phyloP scores from a whole-genome alignment of 2,329 filamentous ascomycete species.

The Microsporum ferrugineum region DNA sequence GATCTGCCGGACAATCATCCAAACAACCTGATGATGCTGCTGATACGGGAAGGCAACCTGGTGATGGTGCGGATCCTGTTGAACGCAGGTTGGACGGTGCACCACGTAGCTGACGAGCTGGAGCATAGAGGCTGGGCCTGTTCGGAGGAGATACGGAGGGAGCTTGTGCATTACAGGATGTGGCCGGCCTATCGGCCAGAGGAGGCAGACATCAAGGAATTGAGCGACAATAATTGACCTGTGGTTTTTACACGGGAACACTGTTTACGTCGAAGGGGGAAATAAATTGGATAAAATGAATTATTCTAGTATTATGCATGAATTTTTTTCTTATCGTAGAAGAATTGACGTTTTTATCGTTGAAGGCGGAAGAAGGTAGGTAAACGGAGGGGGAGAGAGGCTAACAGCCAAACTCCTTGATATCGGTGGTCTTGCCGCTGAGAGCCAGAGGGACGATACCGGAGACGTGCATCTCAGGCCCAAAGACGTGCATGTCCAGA shows the following conservation, averaged over 20 bases:
- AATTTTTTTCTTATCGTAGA: neutral
- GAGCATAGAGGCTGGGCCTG: neutral
- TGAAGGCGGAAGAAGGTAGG: neutral
- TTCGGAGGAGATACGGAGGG: neutral
- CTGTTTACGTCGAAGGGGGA: no score
- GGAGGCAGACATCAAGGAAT: no score
- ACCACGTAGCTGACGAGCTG: neutral
- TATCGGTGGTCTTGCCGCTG: slow-evolving; percentile 46
- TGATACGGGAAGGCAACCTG: neutral
- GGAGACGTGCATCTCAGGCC: slow-evolving; percentile 75
- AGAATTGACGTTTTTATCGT: neutral
- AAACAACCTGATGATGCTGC: neutral
- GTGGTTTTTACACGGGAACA: no score
- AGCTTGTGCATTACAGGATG: neutral
- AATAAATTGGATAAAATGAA: neutral
- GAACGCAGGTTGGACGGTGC: neutral
- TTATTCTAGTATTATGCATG: slow-evolving; percentile 1
- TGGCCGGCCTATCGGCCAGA: neutral
- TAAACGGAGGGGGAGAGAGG: slow-evolving; percentile 18
- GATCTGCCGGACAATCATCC: neutral
- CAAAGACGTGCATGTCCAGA: slow-evolving; percentile 85
- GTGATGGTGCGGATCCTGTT: neutral
- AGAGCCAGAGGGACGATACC: slow-evolving; percentile 93
- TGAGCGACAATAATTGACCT: no score
- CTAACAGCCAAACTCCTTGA: slow-evolving; percentile 47